Conservation (phyloP, 345 rosid species). For the Salix exigua region DNA sequence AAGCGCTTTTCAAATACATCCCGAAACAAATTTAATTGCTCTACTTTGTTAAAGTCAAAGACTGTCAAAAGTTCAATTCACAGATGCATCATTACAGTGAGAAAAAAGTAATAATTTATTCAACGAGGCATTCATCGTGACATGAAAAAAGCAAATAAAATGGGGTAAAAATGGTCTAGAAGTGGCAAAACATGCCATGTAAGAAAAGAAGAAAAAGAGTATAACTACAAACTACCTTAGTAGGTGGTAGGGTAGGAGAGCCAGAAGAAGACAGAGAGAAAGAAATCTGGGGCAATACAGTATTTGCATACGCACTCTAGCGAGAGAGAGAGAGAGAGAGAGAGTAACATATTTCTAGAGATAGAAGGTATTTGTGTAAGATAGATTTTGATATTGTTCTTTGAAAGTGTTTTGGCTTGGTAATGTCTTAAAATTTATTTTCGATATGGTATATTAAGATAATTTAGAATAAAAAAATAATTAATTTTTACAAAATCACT, state of each 20-base stretch:
- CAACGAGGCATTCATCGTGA: not conserved
- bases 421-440: no score
- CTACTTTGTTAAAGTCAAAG: not conserved
- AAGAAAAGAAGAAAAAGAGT: not conserved
- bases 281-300: conserved; percentile 16
- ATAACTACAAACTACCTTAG: not conserved
- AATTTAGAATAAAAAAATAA: no score
- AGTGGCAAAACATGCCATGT: not conserved
- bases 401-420: no score
- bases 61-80: not conserved
- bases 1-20: no score
- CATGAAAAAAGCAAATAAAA: not conserved
- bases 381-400: not conserved
- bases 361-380: not conserved
- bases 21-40: not conserved
- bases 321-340: not conserved
- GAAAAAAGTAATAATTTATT: not conserved
- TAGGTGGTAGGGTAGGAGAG: not conserved
- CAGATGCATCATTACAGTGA: not conserved
- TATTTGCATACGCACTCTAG: conserved; percentile 10
- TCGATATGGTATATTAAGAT: no score
- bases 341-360: not conserved
- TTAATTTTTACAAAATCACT: no score
- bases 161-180: not conserved
- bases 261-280: not conserved